phyloP scores from a whole-genome alignment of 164 flowering plant genomes.

The Annona cherimola region DNA sequence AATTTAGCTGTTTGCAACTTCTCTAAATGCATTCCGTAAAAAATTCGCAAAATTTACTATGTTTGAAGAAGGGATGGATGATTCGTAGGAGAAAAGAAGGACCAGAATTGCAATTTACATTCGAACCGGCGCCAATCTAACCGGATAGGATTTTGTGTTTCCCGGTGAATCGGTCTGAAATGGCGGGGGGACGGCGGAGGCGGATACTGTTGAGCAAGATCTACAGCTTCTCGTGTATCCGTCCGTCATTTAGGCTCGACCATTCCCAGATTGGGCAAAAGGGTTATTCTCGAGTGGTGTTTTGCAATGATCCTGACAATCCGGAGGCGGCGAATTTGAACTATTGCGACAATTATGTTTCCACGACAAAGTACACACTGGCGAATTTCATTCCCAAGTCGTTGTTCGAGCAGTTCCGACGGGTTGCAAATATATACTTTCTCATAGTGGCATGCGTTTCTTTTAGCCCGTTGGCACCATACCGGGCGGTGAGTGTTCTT shows the following conservation, averaged over 20 bases:
- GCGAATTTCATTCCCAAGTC: conserved; percentile 68
- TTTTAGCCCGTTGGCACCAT: conserved; percentile 77
- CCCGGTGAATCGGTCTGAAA: conserved; percentile 5
- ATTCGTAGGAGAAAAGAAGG: background rate
- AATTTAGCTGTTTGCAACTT: background rate
- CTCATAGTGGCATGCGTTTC: conserved; percentile 73
- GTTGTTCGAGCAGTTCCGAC: conserved; percentile 76
- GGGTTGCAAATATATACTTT: conserved; percentile 77
- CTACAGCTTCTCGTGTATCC: conserved; percentile 45
- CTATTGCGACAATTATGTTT: conserved; percentile 63
- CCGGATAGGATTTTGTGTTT: background rate
- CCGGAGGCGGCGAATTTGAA: conserved; percentile 39
- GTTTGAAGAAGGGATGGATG: background rate
- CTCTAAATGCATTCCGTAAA: background rate
- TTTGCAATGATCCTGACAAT: conserved; percentile 64
- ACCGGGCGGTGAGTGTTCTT: conserved; percentile 52
- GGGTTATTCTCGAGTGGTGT: conserved; percentile 67
- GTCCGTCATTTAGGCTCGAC: conserved; percentile 27
- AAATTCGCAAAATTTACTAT: background rate
- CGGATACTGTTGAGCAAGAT: conserved; percentile 47
- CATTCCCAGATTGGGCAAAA: conserved; percentile 55
- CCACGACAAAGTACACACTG: conserved; percentile 72
- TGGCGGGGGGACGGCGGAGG: conserved; percentile 34
- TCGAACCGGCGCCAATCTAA: background rate
- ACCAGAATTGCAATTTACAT: background rate